Evolutionary conservation across 1,284 basidiomycete species (phyloP).

Genomic region (Testicularia cyperi): DNA sequence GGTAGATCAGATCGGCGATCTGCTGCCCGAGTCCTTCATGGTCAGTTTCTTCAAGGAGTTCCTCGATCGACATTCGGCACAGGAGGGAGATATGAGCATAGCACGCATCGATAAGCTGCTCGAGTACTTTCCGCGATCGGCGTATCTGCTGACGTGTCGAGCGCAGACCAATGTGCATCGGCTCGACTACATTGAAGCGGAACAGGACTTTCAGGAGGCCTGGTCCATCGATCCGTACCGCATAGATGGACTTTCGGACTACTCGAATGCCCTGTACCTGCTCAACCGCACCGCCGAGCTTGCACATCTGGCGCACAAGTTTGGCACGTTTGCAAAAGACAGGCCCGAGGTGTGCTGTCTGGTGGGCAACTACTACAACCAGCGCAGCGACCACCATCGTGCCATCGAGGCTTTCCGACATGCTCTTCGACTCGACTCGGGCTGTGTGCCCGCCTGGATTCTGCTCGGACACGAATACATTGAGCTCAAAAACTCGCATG

Average conservation of each 20-base stretch:
- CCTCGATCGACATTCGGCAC: conserved; percentile 79
- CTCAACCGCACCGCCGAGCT: conserved; percentile 84
- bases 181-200: conserved; percentile 46
- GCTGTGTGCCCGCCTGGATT: conserved; percentile 97
- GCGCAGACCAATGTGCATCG: conserved; percentile 46
- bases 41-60: conserved; percentile 84
- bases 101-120: conserved; percentile 64
- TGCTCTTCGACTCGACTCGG: conserved; percentile 88
- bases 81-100: conserved; percentile 35
- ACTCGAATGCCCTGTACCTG: conserved; percentile 95
- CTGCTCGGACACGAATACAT: conserved; percentile 98
- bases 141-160: conserved; percentile 71
- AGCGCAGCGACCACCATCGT: conserved; percentile 88
- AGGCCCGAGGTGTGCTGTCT: conserved; percentile 77
- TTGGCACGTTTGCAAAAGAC: conserved; percentile 48
- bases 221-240: conserved; percentile 75
- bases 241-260: conserved; percentile 92
- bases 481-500: conserved; percentile 98
- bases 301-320: conserved; percentile 78
- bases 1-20: conserved; percentile 63
- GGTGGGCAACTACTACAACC: conserved; percentile 94
- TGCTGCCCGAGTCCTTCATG: conserved; percentile 71
- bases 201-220: conserved; percentile 51
- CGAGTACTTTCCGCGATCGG: conserved; percentile 77
- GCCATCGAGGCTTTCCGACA: conserved; percentile 93